Percentiles rank a stretch among this genome's conserved stretches.
Evolutionary conservation across 306 rosid species (phyloP).

Genomic region (Trichosanthes cucumerina): DNA sequence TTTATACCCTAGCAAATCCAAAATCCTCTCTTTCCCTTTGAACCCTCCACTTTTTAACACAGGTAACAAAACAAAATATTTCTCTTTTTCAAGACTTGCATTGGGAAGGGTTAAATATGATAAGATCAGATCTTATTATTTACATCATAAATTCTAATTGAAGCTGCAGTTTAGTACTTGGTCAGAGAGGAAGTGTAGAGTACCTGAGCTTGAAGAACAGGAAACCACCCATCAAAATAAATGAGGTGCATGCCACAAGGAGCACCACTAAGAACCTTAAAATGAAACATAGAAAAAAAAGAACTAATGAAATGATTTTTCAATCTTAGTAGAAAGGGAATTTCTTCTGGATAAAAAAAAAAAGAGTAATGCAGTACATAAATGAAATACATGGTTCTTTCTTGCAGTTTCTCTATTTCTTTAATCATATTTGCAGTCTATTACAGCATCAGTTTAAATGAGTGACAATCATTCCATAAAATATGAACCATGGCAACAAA

Average conservation of each 20-base stretch:
- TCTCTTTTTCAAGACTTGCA: background rate
- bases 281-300: conserved; percentile 4
- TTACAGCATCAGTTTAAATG: background rate
- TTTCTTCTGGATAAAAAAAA: background rate
- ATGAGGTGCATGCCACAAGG: conserved; percentile 68
- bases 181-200: conserved; percentile 17
- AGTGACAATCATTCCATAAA: background rate
- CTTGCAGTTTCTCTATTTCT: background rate
- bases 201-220: conserved; percentile 83
- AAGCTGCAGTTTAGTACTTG: conserved; percentile 5
- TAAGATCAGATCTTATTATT: background rate
- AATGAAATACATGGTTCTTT: background rate
- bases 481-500: conserved; percentile 5
- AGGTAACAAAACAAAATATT: background rate
- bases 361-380: background rate
- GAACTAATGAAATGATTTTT: conserved; percentile 11
- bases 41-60: background rate
- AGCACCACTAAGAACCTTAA: conserved; percentile 75
- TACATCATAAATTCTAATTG: background rate
- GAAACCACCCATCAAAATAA: conserved; percentile 74
- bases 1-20: background rate
- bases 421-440: background rate
- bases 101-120: background rate
- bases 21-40: background rate
- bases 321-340: background rate